Evolutionary conservation across 768 basidiomycete species (phyloP).

Genomic region (Kwoniella heveanensis): DNA sequence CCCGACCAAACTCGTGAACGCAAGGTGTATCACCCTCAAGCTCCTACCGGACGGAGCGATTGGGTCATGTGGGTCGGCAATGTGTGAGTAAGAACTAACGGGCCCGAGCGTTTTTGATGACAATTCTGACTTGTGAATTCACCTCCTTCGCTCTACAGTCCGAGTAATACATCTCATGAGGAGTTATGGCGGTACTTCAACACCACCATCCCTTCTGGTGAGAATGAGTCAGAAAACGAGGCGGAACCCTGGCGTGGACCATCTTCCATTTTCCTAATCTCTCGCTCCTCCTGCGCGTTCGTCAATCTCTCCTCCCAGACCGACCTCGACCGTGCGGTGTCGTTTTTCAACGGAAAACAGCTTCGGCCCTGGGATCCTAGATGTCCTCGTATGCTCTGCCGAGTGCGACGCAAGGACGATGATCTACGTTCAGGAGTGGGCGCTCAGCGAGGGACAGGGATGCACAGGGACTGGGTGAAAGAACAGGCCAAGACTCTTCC

Average conservation of each 20-base stretch:
- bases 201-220: constrained; percentile 44
- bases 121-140: no score
- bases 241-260: constrained; percentile 62
- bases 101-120: no score
- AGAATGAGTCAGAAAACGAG: constrained; percentile 12
- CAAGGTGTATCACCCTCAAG: constrained; percentile 54
- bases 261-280: constrained; percentile 84
- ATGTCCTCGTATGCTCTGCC: constrained; percentile 79
- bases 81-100: constrained; percentile 59
- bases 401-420: constrained; percentile 76
- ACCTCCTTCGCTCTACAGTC: constrained; percentile 32
- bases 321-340: constrained; percentile 69
- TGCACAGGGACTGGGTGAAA: constrained; percentile 81
- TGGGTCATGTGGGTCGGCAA: constrained; percentile 99
- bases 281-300: constrained; percentile 93
- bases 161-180: constrained; percentile 72
- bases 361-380: constrained; percentile 71
- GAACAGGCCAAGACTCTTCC: constrained; percentile 55
- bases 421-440: constrained; percentile 88
- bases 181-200: constrained; percentile 87
- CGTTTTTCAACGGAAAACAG: constrained; percentile 69
- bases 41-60: constrained; percentile 69
- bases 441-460: constrained; percentile 79
- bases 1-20: constrained; percentile 35
- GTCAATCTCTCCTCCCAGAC: constrained; percentile 76